phyloP scores from a whole-genome alignment of 306 rosid species.

The Cicer chorassanicum region DNA sequence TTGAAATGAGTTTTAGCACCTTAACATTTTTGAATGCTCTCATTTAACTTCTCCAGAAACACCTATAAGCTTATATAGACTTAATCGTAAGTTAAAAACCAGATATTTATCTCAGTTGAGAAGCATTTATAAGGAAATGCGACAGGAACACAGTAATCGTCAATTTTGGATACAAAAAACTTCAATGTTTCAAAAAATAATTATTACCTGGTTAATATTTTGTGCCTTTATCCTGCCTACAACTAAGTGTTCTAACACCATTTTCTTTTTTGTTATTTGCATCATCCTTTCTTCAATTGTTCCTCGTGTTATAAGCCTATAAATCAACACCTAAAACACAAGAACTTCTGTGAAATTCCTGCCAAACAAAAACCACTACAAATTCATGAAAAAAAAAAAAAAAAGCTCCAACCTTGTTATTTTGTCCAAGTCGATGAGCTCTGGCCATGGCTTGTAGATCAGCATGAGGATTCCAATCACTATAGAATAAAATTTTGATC shows the following conservation, averaged over 20 bases:
- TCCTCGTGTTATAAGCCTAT: constrained; percentile 91
- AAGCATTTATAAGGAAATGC: not conserved
- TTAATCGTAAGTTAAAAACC: not conserved
- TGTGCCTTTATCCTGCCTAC: constrained; percentile 93
- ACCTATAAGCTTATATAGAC: not conserved
- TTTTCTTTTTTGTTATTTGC: constrained; percentile 96
- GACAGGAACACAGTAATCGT: constrained; percentile 1
- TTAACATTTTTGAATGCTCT: not conserved
- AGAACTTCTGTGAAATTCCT: constrained; percentile 36
- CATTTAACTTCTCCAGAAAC: not conserved
- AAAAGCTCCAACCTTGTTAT: constrained; percentile 73
- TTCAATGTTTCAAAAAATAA: constrained; percentile 6
- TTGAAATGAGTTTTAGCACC: not conserved
- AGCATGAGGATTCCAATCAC: constrained; percentile 99
- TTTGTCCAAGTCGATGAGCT: constrained; percentile 99
- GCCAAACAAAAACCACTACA: constrained; percentile 19
- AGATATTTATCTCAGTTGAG: not conserved
- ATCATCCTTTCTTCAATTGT: constrained; percentile 98
- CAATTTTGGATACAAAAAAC: constrained; percentile 13
- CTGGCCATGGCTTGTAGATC: constrained; percentile 99
- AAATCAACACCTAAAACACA: constrained; percentile 83
- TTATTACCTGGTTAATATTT: constrained; percentile 85
- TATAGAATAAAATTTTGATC: constrained; percentile 46
- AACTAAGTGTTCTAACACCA: constrained; percentile 96
- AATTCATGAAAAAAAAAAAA: not conserved